phyloP scores from a whole-genome alignment of 495 filamentous ascomycete species.

The Evansstolkia leycettana region DNA sequence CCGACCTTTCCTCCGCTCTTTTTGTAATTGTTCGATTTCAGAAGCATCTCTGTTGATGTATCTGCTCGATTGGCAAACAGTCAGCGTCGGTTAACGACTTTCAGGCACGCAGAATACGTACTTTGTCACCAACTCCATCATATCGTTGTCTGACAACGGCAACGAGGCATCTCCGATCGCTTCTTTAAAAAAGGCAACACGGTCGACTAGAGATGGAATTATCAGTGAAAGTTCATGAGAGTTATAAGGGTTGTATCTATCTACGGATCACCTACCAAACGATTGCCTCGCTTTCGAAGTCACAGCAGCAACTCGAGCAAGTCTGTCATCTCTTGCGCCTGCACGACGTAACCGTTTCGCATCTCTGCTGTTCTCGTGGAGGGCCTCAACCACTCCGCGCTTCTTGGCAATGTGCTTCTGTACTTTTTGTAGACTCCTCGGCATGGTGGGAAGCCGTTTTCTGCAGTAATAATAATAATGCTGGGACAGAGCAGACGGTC shows the following conservation, averaged over 20 bases:
- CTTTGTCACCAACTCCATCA: conserved; percentile 51
- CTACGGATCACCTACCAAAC: conserved; percentile 52
- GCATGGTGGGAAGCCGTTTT: conserved; percentile 38
- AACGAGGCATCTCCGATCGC: conserved; percentile 39
- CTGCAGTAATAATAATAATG: not conserved
- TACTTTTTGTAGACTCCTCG: conserved; percentile 62
- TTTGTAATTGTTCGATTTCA: conserved; percentile 61
- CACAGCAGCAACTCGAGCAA: conserved; percentile 49
- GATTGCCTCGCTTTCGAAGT: conserved; percentile 56
- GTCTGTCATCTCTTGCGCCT: conserved; percentile 59
- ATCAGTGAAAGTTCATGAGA: not conserved
- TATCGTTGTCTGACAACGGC: conserved; percentile 43
- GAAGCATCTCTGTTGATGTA: conserved; percentile 69
- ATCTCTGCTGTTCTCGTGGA: conserved; percentile 79
- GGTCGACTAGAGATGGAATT: conserved; percentile 41
- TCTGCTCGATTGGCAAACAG: conserved; percentile 22
- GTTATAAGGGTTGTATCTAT: too few species aligned
- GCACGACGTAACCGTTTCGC: conserved; percentile 63
- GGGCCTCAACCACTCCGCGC: conserved; percentile 46
- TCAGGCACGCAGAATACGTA: conserved; percentile 18
- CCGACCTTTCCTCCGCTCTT: conserved; percentile 66
- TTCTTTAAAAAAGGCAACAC: conserved; percentile 61
- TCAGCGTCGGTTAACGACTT: not conserved
- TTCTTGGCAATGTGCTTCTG: conserved; percentile 77
- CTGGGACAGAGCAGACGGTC: not conserved